These are phyloP conservation scores for Ophiostoma sp. DNA, from an alignment of 2,329 filamentous ascomycete genomes.

Conservation along the genomic window DNA sequence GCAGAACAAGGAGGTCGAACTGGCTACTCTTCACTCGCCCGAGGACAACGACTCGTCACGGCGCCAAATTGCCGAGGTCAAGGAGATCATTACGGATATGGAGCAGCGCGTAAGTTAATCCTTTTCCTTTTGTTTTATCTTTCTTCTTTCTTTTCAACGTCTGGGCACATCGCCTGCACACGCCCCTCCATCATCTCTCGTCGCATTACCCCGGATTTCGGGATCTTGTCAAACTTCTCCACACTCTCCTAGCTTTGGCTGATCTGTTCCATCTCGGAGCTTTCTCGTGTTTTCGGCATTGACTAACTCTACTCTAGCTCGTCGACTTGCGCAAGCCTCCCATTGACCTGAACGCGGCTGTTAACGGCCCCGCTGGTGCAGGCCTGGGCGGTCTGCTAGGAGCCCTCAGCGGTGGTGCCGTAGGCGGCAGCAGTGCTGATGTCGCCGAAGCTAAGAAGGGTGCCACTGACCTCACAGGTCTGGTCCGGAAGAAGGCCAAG, in stretches of 20 bases:
- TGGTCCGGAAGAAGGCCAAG: slow-evolving; percentile 63
- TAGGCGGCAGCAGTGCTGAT: slow-evolving; percentile 36
- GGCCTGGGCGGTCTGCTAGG: slow-evolving; percentile 57
- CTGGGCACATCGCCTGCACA: too few species aligned
- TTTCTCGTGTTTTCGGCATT: background rate
- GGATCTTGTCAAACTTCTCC: too few species aligned
- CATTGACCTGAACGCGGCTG: slow-evolving; percentile 51
- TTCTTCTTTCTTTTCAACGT: too few species aligned
- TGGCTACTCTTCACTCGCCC: slow-evolving; percentile 56
- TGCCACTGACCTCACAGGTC: slow-evolving; percentile 67
- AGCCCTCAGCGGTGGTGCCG: slow-evolving; percentile 41
- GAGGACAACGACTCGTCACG: slow-evolving; percentile 62
- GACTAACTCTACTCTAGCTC: slow-evolving; percentile 36
- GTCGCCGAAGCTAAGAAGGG: slow-evolving; percentile 63
- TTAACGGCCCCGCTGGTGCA: slow-evolving; percentile 47
- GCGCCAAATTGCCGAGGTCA: slow-evolving; percentile 63
- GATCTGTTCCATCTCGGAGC: too few species aligned
- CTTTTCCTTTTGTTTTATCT: background rate
- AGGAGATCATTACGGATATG: slow-evolving; percentile 74
- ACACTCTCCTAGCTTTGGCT: background rate
- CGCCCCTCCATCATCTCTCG: too few species aligned
- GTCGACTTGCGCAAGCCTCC: slow-evolving; percentile 62
- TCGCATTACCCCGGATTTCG: too few species aligned
- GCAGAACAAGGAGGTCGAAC: slow-evolving; percentile 60
- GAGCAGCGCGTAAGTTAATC: slow-evolving; percentile 48